phyloP scores from a whole-genome alignment of 192 early-diverging fungal species.

The Linnemannia elongata region DNA sequence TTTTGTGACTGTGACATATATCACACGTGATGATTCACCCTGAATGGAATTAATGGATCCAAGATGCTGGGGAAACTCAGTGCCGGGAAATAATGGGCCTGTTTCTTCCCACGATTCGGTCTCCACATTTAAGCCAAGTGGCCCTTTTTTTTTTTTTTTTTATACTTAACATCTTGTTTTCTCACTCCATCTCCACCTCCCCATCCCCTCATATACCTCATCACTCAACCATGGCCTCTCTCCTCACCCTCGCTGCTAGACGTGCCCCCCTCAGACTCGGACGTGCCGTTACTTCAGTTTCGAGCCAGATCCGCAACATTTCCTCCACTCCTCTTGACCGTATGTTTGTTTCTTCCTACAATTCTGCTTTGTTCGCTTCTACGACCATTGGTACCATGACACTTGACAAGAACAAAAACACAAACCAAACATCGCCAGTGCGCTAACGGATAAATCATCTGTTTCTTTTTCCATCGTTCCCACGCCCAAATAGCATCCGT shows the following conservation, averaged over 20 bases:
- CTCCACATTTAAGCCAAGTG: background rate
- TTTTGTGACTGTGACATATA: background rate
- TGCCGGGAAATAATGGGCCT: background rate
- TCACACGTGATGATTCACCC: background rate
- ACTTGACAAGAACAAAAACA: background rate
- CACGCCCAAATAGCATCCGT: conserved; percentile 24
- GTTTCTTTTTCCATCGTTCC: background rate
- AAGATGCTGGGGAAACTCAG: background rate
- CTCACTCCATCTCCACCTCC: background rate
- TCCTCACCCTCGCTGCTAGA: conserved; percentile 32
- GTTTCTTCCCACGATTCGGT: background rate
- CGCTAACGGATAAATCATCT: background rate
- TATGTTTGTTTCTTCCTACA: conserved; percentile 6
- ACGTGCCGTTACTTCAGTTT: conserved; percentile 6
- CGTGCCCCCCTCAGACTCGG: conserved; percentile 25
- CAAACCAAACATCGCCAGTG: background rate
- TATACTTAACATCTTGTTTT: background rate
- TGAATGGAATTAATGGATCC: background rate
- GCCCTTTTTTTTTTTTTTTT: background rate
- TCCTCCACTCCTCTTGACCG: conserved; percentile 41
- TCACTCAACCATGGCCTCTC: conserved; percentile 25
- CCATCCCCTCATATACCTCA: conserved; percentile 10
- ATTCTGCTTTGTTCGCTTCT: background rate
- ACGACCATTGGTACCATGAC: no score
- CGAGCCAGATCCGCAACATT: conserved; percentile 38